Conservation (phyloP, 805 yeast species). For the Sugiyamaella chiloensis region DNA sequence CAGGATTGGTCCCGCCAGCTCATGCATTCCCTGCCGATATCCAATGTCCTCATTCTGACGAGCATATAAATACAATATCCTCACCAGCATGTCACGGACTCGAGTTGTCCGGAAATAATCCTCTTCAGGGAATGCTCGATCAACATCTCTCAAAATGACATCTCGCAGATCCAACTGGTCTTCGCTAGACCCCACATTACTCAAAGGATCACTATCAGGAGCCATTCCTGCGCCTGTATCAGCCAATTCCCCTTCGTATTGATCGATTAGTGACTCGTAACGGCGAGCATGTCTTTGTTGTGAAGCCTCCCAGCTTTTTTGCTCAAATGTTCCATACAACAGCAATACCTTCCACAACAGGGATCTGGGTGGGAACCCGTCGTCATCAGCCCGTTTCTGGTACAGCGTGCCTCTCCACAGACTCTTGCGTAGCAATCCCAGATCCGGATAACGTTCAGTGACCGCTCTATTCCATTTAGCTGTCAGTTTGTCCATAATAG, state of each 20-base stretch:
- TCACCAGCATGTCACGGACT: slow-evolving; percentile 34
- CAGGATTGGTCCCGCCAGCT: slow-evolving; percentile 46
- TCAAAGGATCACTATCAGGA: slow-evolving; percentile 9
- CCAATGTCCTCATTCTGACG: slow-evolving; percentile 45
- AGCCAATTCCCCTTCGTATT: slow-evolving; percentile 4
- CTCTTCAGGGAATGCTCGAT: slow-evolving; percentile 35
- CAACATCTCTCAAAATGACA: slow-evolving; percentile 32
- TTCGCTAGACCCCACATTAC: neutral
- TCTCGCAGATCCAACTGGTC: slow-evolving; percentile 21
- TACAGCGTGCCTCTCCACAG: slow-evolving; percentile 18
- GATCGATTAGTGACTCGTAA: slow-evolving; percentile 12
- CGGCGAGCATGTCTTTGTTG: slow-evolving; percentile 9
- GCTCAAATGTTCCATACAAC: slow-evolving; percentile 23
- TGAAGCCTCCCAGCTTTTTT: slow-evolving; percentile 17
- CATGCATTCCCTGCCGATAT: slow-evolving; percentile 57
- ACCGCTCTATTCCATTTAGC: slow-evolving; percentile 12
- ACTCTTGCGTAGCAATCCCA: slow-evolving; percentile 15
- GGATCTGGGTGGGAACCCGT: slow-evolving; percentile 16
- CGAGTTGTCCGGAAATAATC: slow-evolving; percentile 28
- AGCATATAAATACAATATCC: slow-evolving; percentile 46
- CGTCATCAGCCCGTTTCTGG: slow-evolving; percentile 1
- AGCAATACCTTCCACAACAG: slow-evolving; percentile 24
- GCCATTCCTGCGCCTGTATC: neutral
- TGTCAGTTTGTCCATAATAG: slow-evolving; percentile 1
- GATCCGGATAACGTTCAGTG: slow-evolving; percentile 14